Base-by-base conservation (phyloP, 2,329 filamentous ascomycete genomes). In the Cladophialophora immunda region DNA sequence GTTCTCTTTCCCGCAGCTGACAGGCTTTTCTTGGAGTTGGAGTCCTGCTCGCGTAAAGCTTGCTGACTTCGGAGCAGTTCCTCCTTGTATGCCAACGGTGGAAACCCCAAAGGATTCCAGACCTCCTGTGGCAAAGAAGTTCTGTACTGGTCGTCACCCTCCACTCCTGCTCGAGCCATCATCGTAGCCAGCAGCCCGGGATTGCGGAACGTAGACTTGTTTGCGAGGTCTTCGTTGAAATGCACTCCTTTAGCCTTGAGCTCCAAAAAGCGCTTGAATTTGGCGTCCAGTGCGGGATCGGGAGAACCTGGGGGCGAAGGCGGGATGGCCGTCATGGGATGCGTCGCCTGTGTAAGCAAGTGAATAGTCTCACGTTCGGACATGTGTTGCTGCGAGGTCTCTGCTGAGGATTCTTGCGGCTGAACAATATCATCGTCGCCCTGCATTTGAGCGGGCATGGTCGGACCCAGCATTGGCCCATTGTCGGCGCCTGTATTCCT, bases 241-340 rank as follows among this genome's bases (percentile, higher is more conserved):
- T 90, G 88, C 25, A 87, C 79, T 2, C 85, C 86, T 74, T 87
- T 84, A 72, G 84, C 84, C 75, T 90, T 90, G 38, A 90, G 78
- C 25, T 84, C 81, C 3, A 90, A 81, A 68, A 90, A 90, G 70
- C 85, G 84, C 56, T 81, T 79, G 73, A 89, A 86, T 71, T 89
- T 89, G 68, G 83, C 82, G 19, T 85, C 86, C 2, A 82, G 72
- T 4, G 73, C 76, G 29, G 78, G 76, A 57, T 80, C 71, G 4
- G 81, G 80, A 45, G 80, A 81, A 30, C 80, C 80, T n/a, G 81
- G 80, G 22, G 80, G 82, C 15, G 80, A 83, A 17, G 78, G 77
- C 25, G 81, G 80, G 54, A 83, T 80, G 45, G 82, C 77, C 68
- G 82, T 72, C 68, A 81, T 79, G 17, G 80, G 80, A 29, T 81